These are phyloP conservation scores for Debaryomycetaceae sp. DNA, from an alignment of 1,139 yeast genomes.

Conservation along the genomic window DNA sequence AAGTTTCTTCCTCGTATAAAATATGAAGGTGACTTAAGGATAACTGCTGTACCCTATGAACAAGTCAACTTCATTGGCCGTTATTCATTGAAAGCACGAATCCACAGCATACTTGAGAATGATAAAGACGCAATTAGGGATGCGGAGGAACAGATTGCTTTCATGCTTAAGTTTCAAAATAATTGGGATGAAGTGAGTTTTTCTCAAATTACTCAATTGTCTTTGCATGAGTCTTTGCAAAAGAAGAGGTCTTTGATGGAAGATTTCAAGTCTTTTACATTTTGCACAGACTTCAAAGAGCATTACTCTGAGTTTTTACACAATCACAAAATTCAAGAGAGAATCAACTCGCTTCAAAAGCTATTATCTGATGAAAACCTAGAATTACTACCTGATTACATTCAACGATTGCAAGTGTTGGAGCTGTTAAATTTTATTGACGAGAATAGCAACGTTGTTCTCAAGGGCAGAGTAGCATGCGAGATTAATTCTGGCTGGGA, in stretches of 20 bases:
- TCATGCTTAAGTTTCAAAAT: conserved; percentile 39
- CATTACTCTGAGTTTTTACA: conserved; percentile 50
- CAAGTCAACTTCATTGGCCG: conserved; percentile 51
- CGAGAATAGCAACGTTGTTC: conserved; percentile 65
- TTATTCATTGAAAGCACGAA: conserved; percentile 38
- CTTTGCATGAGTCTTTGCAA: conserved; percentile 49
- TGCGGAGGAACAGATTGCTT: conserved; percentile 39
- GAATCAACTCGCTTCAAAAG: conserved; percentile 56
- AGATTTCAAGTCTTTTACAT: conserved; percentile 27
- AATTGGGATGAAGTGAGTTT: conserved; percentile 47
- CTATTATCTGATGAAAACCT: conserved; percentile 82
- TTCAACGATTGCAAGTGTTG: conserved; percentile 78
- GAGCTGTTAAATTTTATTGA: conserved; percentile 77
- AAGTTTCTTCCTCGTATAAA: conserved; percentile 26
- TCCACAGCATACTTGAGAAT: conserved; percentile 44
- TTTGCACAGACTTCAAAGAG: conserved; percentile 38
- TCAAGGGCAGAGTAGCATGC: conserved; percentile 85
- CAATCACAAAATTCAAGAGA: conserved; percentile 42
- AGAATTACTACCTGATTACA: conserved; percentile 89
- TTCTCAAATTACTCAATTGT: conserved; percentile 43
- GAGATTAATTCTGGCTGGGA: conserved; percentile 92
- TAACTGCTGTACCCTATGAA: conserved; percentile 44
- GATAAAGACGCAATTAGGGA: conserved; percentile 39
- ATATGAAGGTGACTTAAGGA: conserved; percentile 31
- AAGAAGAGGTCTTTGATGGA: conserved; percentile 42